These are phyloP conservation scores for Penicillium freii DNA, from an alignment of 2,329 filamentous ascomycete species.

Conservation along the genomic window DNA sequence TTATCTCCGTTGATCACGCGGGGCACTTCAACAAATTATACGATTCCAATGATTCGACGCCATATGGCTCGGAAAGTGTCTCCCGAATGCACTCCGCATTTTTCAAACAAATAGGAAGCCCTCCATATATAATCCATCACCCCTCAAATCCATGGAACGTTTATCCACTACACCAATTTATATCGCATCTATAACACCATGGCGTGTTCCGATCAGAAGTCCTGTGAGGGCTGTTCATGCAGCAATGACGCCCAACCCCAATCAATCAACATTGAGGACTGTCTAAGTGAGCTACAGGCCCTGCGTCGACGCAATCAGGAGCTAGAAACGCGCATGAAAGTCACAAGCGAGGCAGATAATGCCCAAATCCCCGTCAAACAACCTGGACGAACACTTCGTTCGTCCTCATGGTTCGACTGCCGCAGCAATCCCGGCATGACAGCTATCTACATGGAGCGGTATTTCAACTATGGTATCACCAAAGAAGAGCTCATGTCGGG, in stretches of 20 bases:
- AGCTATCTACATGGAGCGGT: slow-evolving; percentile 52
- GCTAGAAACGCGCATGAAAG: slow-evolving; percentile 25
- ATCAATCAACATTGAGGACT: slow-evolving; percentile 42
- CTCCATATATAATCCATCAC: slow-evolving; percentile 8
- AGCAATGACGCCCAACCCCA: slow-evolving; percentile 17
- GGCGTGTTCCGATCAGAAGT: slow-evolving; percentile 20
- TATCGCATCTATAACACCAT: slow-evolving; percentile 3
- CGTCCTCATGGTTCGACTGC: slow-evolving; percentile 48
- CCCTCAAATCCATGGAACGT: slow-evolving; percentile 10
- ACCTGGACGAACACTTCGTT: slow-evolving; percentile 38
- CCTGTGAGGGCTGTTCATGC: slow-evolving; percentile 38
- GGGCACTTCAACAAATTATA: neutral
- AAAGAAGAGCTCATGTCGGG: slow-evolving; percentile 50
- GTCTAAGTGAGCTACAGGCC: slow-evolving; percentile 40
- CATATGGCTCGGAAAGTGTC: slow-evolving; percentile 6
- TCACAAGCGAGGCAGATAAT: slow-evolving; percentile 22
- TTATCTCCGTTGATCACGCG: neutral
- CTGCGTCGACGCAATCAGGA: slow-evolving; percentile 40
- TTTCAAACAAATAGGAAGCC: slow-evolving; percentile 9
- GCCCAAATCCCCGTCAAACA: slow-evolving; percentile 31
- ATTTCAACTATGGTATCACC: slow-evolving; percentile 52
- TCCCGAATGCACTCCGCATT: slow-evolving; percentile 1
- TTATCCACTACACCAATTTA: neutral
- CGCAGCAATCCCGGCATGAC: slow-evolving; percentile 45
- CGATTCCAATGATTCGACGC: neutral